phyloP scores from a whole-genome alignment of 495 filamentous ascomycete species.

The Cetradonia linearis region DNA sequence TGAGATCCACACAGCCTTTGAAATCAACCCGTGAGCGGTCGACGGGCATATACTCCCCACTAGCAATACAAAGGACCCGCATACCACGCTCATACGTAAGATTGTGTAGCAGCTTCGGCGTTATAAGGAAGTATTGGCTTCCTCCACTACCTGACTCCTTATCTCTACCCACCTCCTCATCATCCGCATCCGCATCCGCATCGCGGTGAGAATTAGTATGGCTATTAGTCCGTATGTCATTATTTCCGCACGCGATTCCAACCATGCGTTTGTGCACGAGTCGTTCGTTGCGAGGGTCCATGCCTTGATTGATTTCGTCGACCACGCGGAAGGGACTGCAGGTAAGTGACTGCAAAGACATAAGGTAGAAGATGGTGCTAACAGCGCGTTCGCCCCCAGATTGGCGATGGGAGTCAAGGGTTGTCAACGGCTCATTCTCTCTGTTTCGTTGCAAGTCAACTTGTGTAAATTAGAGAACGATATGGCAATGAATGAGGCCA shows the following conservation, averaged over 20 bases:
- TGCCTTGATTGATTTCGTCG: slow-evolving; percentile 98
- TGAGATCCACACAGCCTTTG: slow-evolving; percentile 22
- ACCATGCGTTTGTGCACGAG: slow-evolving; percentile 97
- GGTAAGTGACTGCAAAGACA: slow-evolving; percentile 90
- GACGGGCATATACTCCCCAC: slow-evolving; percentile 78
- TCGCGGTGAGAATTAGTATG: slow-evolving; percentile 15
- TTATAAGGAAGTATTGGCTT: slow-evolving; percentile 86
- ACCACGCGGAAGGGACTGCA: slow-evolving; percentile 98
- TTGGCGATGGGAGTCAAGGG: slow-evolving; percentile 83
- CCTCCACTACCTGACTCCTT: slow-evolving; percentile 24
- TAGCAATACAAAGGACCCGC: slow-evolving; percentile 87
- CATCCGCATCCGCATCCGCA: slow-evolving; percentile 17
- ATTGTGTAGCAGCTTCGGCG: slow-evolving; percentile 84
- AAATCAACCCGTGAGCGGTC: slow-evolving; percentile 30
- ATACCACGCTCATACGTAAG: slow-evolving; percentile 81
- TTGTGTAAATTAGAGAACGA: neutral
- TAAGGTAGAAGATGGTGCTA: slow-evolving; percentile 97
- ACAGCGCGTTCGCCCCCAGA: slow-evolving; percentile 95
- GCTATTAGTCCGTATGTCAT: slow-evolving; percentile 11
- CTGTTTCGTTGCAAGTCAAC: slow-evolving; percentile 31
- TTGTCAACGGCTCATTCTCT: slow-evolving; percentile 70
- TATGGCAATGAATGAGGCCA: slow-evolving; percentile 18
- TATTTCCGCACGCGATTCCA: slow-evolving; percentile 63
- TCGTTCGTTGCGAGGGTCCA: slow-evolving; percentile 96
- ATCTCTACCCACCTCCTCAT: slow-evolving; percentile 7